A percentile compares a stretch with the other conserved stretches of the same genome.
Evolutionary conservation across 2,329 filamentous ascomycete genomes (phyloP).

Genomic region (Thielaviopsis euricoi): DNA sequence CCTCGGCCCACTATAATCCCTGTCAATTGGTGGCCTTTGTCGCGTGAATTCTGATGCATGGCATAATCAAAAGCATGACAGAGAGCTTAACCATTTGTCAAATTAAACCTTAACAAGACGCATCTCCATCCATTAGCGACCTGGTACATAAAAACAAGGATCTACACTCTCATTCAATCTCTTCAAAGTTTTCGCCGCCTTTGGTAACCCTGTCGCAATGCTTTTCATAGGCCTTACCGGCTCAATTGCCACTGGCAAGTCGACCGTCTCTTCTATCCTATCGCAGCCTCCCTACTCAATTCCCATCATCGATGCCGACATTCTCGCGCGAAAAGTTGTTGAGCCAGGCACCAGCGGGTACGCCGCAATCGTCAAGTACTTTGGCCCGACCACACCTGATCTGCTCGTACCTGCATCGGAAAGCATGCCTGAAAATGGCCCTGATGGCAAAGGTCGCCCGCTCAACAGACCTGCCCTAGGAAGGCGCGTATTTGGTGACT

Average conservation of each 20-base stretch:
- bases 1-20: neutral
- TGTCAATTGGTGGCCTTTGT: neutral
- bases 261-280: constrained; percentile 77
- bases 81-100: neutral
- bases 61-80: neutral
- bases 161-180: neutral
- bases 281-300: constrained; percentile 65
- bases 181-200: neutral
- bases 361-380: constrained; percentile 64
- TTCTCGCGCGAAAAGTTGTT: constrained; percentile 83
- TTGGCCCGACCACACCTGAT: constrained; percentile 68
- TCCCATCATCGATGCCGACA: constrained; percentile 85
- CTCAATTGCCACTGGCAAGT: constrained; percentile 96
- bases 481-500: constrained; percentile 68
- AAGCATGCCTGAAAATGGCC: constrained; percentile 35
- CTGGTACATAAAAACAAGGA: too few species aligned
- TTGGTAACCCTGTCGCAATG: constrained; percentile 35
- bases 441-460: constrained; percentile 47
- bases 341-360: constrained; percentile 82
- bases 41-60: neutral
- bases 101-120: neutral
- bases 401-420: constrained; percentile 49
- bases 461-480: constrained; percentile 80
- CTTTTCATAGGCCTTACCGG: constrained; percentile 90
- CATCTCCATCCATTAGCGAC: neutral